A percentile compares a stretch with the other conserved stretches of the same genome.
Evolutionary conservation across 371 early-diverging fungal genomes (phyloP).

Genomic region (Dichotomocladium elegans): DNA sequence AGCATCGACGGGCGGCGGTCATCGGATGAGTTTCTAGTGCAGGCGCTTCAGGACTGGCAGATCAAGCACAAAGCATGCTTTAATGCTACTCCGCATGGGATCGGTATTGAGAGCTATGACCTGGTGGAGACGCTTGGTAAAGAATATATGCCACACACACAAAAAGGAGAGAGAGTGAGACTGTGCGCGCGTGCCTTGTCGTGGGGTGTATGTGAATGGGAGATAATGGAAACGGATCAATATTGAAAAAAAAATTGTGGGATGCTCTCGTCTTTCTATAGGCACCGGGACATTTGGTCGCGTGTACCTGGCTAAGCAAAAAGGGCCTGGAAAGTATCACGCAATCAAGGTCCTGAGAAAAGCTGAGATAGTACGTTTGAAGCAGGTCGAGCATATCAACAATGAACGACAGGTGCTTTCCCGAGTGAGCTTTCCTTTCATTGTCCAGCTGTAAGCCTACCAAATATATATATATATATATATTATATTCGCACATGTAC

Average conservation of each 20-base stretch:
- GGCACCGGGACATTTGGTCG: conserved; percentile 96
- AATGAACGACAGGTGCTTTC: conserved; percentile 92
- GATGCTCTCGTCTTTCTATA: conserved; percentile 28
- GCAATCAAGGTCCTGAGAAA: conserved; percentile 95
- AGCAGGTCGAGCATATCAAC: conserved; percentile 96
- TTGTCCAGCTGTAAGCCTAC: conserved; percentile 77
- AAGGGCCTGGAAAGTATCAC: conserved; percentile 34
- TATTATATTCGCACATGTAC: neutral
- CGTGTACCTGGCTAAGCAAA: conserved; percentile 78
- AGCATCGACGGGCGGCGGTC: too few species aligned
- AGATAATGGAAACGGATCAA: too few species aligned
- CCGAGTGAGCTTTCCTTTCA: conserved; percentile 86
- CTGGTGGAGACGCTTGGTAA: conserved; percentile 71
- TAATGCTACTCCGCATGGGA: conserved; percentile 13
- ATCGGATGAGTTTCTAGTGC: conserved; percentile 20
- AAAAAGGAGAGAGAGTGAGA: neutral
- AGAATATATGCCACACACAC: conserved; percentile 1
- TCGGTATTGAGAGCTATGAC: conserved; percentile 47
- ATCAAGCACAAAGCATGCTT: conserved; percentile 29
- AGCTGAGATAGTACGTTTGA: conserved; percentile 83
- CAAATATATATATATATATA: neutral
- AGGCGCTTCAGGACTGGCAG: conserved; percentile 20
- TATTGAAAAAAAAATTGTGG: neutral
- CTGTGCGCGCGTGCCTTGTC: neutral
- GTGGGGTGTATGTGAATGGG: conserved; percentile 2